phyloP scores from a whole-genome alignment of 2,329 filamentous ascomycete genomes.

The Colletotrichum sp. region DNA sequence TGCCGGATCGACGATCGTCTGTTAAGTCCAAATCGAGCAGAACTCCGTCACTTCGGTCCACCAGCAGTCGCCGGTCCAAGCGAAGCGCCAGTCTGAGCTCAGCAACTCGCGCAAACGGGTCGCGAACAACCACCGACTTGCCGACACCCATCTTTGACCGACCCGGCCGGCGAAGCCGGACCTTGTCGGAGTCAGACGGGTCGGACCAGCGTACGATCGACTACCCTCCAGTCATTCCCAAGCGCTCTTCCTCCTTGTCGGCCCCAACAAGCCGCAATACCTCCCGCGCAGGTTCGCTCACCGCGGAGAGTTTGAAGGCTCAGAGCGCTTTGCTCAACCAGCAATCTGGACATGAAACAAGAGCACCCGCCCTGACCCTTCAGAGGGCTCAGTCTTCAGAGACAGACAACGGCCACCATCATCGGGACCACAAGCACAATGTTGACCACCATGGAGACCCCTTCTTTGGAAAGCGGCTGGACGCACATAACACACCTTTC shows the following conservation, averaged over 20 bases:
- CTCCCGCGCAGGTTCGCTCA: slow-evolving; percentile 60
- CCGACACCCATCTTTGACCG: slow-evolving; percentile 47
- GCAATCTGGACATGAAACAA: slow-evolving; percentile 22
- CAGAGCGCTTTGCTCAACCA: slow-evolving; percentile 48
- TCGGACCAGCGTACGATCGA: slow-evolving; percentile 64
- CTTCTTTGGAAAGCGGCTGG: slow-evolving; percentile 56
- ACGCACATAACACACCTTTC: slow-evolving; percentile 65
- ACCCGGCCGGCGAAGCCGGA: slow-evolving; percentile 43
- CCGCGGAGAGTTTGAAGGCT: slow-evolving; percentile 62
- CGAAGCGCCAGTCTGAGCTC: slow-evolving; percentile 59
- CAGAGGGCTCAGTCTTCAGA: slow-evolving; percentile 37
- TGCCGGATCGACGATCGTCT: slow-evolving; percentile 64
- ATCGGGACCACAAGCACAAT: slow-evolving; percentile 36
- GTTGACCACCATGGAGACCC: slow-evolving; percentile 60
- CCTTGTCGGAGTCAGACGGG: slow-evolving; percentile 53
- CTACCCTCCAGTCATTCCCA: slow-evolving; percentile 62
- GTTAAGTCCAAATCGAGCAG: slow-evolving; percentile 54
- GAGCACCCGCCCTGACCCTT: slow-evolving; percentile 33
- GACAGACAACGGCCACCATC: slow-evolving; percentile 34
- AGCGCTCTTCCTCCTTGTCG: slow-evolving; percentile 65
- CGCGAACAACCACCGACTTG: slow-evolving; percentile 45
- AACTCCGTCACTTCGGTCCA: slow-evolving; percentile 63
- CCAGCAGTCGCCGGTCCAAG: slow-evolving; percentile 62
- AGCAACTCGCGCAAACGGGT: slow-evolving; percentile 44
- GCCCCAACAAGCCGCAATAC: slow-evolving; percentile 65